Evolutionary conservation across 805 yeast species (phyloP).

Genomic region (Metschnikowia cubensis): DNA sequence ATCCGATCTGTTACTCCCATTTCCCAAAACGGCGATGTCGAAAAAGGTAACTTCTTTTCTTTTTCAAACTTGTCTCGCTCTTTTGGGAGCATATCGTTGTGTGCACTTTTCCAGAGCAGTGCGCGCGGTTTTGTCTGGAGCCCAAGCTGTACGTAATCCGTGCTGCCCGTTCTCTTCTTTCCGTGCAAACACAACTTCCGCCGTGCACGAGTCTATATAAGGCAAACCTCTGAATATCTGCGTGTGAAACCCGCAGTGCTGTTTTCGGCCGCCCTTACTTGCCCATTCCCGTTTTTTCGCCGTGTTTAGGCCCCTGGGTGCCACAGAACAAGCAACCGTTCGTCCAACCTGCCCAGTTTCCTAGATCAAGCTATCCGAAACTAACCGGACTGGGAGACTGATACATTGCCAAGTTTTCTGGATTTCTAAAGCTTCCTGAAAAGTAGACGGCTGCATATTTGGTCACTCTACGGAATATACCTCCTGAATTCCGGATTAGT

Average conservation of each 20-base stretch:
- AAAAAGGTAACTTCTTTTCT: neutral
- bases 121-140: conserved; percentile 3
- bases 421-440: too few relatives aligned
- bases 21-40: too few relatives aligned
- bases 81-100: neutral
- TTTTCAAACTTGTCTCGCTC: neutral
- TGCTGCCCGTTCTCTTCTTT: conserved; percentile 1
- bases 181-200: neutral
- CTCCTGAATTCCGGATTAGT: too few relatives aligned
- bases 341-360: too few relatives aligned
- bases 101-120: conserved; percentile 5
- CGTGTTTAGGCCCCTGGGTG: neutral
- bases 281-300: neutral
- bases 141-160: conserved; percentile 1
- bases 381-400: too few relatives aligned
- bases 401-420: too few relatives aligned
- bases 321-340: neutral
- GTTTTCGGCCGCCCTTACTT: neutral
- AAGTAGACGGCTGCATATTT: too few relatives aligned
- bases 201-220: neutral
- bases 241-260: neutral
- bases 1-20: neutral
- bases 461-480: too few relatives aligned
- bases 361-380: too few relatives aligned
- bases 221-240: neutral